These are phyloP conservation scores for Apophysomyces variabilis DNA, from an alignment of 371 early-diverging fungal species.

Conservation along the genomic window DNA sequence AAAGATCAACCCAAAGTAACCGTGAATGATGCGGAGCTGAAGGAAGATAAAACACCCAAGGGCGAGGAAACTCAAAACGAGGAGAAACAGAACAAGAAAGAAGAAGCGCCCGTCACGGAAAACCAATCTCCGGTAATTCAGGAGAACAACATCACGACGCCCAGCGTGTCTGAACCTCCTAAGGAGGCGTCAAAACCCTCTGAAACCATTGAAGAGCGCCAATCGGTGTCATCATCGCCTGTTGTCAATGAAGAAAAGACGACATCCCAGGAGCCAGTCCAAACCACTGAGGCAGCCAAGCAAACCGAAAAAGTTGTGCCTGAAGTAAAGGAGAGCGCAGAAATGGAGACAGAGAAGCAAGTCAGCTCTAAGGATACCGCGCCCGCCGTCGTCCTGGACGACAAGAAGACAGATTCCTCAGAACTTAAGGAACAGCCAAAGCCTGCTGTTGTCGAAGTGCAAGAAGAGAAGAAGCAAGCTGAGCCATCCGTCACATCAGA, in stretches of 20 bases:
- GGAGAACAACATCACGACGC: not conserved
- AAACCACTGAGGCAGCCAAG: not conserved
- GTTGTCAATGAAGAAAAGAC: constrained; percentile 11
- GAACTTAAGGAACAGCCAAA: not conserved
- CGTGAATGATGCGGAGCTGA: too few species aligned
- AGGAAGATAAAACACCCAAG: constrained; percentile 14
- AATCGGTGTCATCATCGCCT: not conserved
- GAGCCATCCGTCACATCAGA: not conserved
- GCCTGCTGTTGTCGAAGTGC: not conserved
- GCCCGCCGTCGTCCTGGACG: too few species aligned
- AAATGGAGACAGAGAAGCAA: not conserved
- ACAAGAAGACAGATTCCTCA: not conserved
- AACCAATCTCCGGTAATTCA: constrained; percentile 7
- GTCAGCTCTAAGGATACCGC: not conserved
- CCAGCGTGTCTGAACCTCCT: not conserved
- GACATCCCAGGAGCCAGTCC: not conserved
- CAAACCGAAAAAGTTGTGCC: not conserved
- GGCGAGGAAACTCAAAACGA: constrained; percentile 19
- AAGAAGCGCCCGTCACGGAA: constrained; percentile 4
- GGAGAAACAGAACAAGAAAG: not conserved
- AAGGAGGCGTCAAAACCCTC: constrained; percentile 9
- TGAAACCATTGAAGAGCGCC: not conserved
- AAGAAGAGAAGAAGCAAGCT: not conserved
- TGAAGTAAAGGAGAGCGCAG: not conserved
- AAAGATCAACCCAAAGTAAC: not conserved